These are phyloP conservation scores for Magnaporthiopsis incrustans DNA, from an alignment of 2,329 filamentous ascomycete species.

Conservation along the genomic window DNA sequence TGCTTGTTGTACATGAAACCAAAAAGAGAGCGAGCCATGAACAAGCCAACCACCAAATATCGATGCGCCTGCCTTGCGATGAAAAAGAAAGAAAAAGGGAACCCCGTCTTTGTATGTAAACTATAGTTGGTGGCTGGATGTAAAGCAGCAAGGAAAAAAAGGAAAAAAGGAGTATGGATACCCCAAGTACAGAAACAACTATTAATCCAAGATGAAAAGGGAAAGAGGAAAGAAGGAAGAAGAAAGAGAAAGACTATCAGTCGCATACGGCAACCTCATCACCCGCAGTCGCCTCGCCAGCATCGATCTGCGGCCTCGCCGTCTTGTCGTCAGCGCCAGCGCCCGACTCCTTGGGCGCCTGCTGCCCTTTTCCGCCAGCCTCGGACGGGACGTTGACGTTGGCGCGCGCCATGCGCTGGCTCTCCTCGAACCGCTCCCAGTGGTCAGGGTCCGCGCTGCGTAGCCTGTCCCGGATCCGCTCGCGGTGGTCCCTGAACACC, in stretches of 20 bases:
- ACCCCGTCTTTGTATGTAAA: background rate
- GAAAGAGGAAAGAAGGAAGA: background rate
- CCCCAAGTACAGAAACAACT: background rate
- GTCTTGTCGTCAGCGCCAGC: background rate
- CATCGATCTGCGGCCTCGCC: background rate
- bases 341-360: background rate
- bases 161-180: slow-evolving; percentile 1
- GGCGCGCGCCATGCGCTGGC: slow-evolving; percentile 49
- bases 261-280: slow-evolving; percentile 10
- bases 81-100: background rate
- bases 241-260: background rate
- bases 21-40: background rate
- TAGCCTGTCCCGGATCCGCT: slow-evolving; percentile 39
- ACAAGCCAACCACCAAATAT: background rate
- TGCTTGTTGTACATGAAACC: background rate
- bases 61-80: background rate
- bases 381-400: slow-evolving; percentile 34
- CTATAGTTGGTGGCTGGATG: background rate
- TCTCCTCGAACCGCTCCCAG: slow-evolving; percentile 55
- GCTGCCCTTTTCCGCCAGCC: slow-evolving; percentile 9
- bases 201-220: background rate
- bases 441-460: slow-evolving; percentile 57
- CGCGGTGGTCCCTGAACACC: slow-evolving; percentile 52
- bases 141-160: background rate
- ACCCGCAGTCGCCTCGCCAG: slow-evolving; percentile 7